Percentiles rank a stretch among this genome's conserved stretches.
Conservation (phyloP, 306 rosid genomes). For the Malus asiatica region DNA sequence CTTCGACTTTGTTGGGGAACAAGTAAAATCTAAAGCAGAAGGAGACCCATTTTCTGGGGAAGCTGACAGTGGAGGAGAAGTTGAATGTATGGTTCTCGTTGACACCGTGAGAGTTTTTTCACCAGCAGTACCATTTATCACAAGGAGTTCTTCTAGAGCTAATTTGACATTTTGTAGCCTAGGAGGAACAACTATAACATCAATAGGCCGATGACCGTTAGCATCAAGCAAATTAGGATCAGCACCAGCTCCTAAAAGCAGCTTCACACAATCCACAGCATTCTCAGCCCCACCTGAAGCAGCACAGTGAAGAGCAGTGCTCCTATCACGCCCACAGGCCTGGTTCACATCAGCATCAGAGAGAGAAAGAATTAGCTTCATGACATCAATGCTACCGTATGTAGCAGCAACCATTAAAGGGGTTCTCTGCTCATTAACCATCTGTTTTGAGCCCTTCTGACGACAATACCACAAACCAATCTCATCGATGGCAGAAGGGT, state of each 20-base stretch:
- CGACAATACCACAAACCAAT: conserved; percentile 87
- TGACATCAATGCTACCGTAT: conserved; percentile 72
- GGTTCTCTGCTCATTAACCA: conserved; percentile 73
- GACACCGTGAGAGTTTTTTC: conserved; percentile 44
- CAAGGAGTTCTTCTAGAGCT: conserved; percentile 63
- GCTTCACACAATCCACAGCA: conserved; percentile 57
- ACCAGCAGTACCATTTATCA: conserved; percentile 36
- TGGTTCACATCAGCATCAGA: conserved; percentile 55
- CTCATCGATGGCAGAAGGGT: conserved; percentile 67
- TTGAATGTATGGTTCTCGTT: conserved; percentile 29
- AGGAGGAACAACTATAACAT: conserved; percentile 59
- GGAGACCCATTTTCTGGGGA: conserved; percentile 66
- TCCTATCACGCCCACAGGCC: conserved; percentile 59
- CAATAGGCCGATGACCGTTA: conserved; percentile 59
- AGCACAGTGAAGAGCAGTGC: conserved; percentile 96
- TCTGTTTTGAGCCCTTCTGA: conserved; percentile 69
- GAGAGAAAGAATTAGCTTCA: conserved; percentile 57
- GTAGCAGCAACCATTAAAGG: conserved; percentile 95
- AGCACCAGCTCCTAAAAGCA: conserved; percentile 79
- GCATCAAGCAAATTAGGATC: conserved; percentile 67
- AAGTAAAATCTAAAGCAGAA: conserved; percentile 40
- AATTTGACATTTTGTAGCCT: conserved; percentile 41
- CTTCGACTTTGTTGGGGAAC: conserved; percentile 44
- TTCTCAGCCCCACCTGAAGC: conserved; percentile 84
- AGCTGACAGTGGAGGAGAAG: conserved; percentile 55